These are phyloP conservation scores for Cyberlindnera mycetangii DNA, from an alignment of 805 yeast species.

Conservation along the genomic window DNA sequence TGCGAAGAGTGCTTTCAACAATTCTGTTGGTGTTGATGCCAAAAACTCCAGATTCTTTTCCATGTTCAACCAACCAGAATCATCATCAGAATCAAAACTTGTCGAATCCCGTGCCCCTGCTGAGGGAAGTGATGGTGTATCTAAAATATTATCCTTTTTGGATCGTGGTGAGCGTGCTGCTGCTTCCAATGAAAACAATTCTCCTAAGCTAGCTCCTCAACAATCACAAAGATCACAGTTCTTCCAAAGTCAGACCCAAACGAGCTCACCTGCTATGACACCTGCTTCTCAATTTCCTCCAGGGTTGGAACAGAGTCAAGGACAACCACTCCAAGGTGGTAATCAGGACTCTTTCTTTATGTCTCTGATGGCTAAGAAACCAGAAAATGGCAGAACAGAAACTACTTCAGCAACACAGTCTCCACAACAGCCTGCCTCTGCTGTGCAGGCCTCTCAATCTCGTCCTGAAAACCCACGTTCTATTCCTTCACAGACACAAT, in stretches of 20 bases:
- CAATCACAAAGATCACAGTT: constrained; percentile 15
- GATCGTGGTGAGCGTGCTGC: constrained; percentile 22
- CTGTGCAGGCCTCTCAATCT: constrained; percentile 7
- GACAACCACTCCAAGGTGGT: constrained; percentile 10
- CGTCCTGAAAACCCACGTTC: constrained; percentile 1
- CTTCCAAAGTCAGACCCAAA: constrained; percentile 12
- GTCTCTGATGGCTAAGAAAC: constrained; percentile 23
- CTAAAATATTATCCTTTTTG: constrained; percentile 27
- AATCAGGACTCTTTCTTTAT: constrained; percentile 26
- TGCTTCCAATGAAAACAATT: not conserved
- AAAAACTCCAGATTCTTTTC: constrained; percentile 29
- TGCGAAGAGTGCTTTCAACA: constrained; percentile 9
- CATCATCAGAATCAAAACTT: constrained; percentile 2
- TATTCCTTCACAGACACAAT: constrained; percentile 6
- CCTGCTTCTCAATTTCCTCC: constrained; percentile 21
- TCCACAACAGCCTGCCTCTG: constrained; percentile 5
- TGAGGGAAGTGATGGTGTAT: constrained; percentile 18
- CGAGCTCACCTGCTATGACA: constrained; percentile 11
- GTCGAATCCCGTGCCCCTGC: not conserved
- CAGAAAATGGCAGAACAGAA: constrained; percentile 7
- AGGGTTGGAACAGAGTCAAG: constrained; percentile 13
- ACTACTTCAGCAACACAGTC: constrained; percentile 6
- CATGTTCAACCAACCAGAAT: constrained; percentile 25
- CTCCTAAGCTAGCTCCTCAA: not conserved
- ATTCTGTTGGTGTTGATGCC: constrained; percentile 15